Evolutionary conservation across 2,329 filamentous ascomycete genomes (phyloP).

Genomic region (Trichoderma atrobrunneum): DNA sequence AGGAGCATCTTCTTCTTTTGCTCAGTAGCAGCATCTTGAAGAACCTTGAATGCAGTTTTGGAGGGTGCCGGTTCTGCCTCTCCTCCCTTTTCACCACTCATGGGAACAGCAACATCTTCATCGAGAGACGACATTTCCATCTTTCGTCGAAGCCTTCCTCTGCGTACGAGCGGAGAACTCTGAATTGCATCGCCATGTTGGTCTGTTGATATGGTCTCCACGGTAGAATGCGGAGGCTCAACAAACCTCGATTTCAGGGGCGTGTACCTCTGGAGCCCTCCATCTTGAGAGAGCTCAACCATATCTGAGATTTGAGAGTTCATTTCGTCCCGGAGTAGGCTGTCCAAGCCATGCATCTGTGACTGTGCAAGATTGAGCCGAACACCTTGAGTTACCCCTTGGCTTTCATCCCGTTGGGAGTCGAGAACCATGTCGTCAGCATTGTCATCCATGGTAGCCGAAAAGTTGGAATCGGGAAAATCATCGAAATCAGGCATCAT

Average conservation of each 20-base stretch:
- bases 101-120: slow-evolving; percentile 24
- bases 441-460: slow-evolving; percentile 55
- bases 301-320: slow-evolving; percentile 65
- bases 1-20: slow-evolving; percentile 50
- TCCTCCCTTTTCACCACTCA: slow-evolving; percentile 19
- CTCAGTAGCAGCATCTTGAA: slow-evolving; percentile 63
- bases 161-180: slow-evolving; percentile 60
- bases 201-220: slow-evolving; percentile 61
- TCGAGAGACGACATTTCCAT: slow-evolving; percentile 28
- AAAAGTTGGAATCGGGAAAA: slow-evolving; percentile 59
- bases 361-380: slow-evolving; percentile 59
- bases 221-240: slow-evolving; percentile 63
- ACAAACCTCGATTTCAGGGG: slow-evolving; percentile 68
- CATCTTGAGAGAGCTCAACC: slow-evolving; percentile 77
- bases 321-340: slow-evolving; percentile 46
- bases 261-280: slow-evolving; percentile 69
- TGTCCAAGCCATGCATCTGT: slow-evolving; percentile 58
- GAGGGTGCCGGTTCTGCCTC: slow-evolving; percentile 24
- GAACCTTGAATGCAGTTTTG: slow-evolving; percentile 59
- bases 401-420: slow-evolving; percentile 39
- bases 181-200: slow-evolving; percentile 41
- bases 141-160: slow-evolving; percentile 52
- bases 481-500: slow-evolving; percentile 57
- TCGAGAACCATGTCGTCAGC: slow-evolving; percentile 52
- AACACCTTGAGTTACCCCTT: slow-evolving; percentile 44